Evolutionary conservation across 1,284 basidiomycete genomes (phyloP), one percentile per base, ranked within the genome.

Genomic region (Heterobasidion irregulare): DNA sequence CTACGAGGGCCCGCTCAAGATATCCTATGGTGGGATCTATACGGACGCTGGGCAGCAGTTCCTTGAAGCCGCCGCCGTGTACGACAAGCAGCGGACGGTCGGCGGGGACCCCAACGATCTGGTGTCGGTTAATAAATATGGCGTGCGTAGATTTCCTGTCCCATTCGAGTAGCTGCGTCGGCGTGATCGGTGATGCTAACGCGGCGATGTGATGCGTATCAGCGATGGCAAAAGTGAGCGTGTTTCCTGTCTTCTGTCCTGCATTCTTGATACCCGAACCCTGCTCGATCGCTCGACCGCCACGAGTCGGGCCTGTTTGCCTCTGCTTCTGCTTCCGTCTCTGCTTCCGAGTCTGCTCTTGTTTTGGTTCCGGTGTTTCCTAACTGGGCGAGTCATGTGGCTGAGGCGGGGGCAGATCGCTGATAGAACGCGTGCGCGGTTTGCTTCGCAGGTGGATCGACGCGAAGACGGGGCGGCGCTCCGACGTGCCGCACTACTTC

Each of bases 1-100:
- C 10, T 72, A 41, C 46, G 69, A 69, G 3, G 83, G 83, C 0
- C 83, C 80, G 0, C 66, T 84, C 53, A 75, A 76, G 53, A 67
- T 82, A 2, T 82, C 80, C 0, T 66, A 69, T 33, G 71, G 72
- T 1, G 66, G 69, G 2, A 59, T 62, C 6, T 61, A 67, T 18
- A 65, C 70, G 16, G 72, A 74, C 18, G 56, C 78, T 6, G 75
- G 69, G 1, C 61, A 69, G n/a, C 70, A 83, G 32, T 80, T 77
- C 54, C 63, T 84, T 12, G 65, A 70, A 4, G 72, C 75, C 8
- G 78, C 72, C 12, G 56, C 66, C 2, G 60, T 60, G 13, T 81
- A 77, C 53, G 81, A 84, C 61, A 71, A 70, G 16, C 66, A 65
- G 6, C 72, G 76, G 6, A 61, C 58, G 9, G 70, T 70, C 1